Percentiles rank a stretch among this genome's conserved stretches.
These are phyloP conservation scores for Solanum tarapatanum DNA, from an alignment of 257 asterid species.

Conservation along the genomic window DNA sequence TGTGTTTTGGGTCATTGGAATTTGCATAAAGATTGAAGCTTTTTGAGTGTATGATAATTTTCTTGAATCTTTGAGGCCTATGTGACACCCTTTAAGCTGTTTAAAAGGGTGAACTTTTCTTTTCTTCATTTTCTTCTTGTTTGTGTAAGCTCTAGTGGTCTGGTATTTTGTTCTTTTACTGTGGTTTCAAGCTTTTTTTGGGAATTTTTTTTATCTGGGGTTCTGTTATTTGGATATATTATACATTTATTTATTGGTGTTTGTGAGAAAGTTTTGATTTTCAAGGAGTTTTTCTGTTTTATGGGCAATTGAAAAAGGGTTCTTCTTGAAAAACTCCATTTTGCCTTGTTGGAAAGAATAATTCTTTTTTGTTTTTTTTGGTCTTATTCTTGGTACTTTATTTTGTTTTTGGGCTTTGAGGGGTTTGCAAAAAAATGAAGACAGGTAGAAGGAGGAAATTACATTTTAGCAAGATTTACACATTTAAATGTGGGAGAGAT, in stretches of 20 bases:
- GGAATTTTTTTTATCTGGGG: neutral
- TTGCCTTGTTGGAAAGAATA: conserved; percentile 1
- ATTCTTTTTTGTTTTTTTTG: neutral
- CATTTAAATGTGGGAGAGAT: conserved; percentile 53
- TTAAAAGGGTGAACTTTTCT: neutral
- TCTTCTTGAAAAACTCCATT: conserved; percentile 3
- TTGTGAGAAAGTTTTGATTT: neutral
- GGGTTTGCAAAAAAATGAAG: conserved; percentile 11
- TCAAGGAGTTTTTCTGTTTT: neutral
- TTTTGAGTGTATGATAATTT: neutral
- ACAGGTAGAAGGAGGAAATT: conserved; percentile 41
- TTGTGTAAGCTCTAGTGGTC: neutral
- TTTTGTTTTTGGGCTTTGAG: neutral
- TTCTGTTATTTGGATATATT: neutral
- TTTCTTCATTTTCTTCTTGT: neutral
- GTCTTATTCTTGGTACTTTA: neutral
- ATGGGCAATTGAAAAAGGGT: conserved; percentile 4
- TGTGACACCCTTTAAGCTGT: neutral
- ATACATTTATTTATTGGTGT: neutral
- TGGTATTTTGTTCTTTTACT: neutral
- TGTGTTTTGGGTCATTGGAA: neutral
- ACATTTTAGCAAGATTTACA: conserved; percentile 66
- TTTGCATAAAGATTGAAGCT: neutral
- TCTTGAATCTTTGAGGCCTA: neutral
- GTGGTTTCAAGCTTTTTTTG: neutral